Evolutionary conservation across 352 stramenopile genomes (phyloP), one percentile per base, ranked within the genome.

Genomic region (Pythium rishiriense): DNA sequence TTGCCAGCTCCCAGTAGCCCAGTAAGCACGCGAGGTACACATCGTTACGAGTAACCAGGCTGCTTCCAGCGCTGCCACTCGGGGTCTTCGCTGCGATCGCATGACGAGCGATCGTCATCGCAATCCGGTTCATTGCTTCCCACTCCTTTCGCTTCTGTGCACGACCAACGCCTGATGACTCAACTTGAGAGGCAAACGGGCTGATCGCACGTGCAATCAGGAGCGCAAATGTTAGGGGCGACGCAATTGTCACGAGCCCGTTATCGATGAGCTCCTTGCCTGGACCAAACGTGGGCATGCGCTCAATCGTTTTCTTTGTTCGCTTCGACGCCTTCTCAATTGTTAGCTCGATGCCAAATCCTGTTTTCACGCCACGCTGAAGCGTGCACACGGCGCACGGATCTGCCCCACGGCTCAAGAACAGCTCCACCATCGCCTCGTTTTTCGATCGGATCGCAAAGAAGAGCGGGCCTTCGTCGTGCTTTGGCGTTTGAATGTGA

Each of bases 371-470:
- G 24, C 48, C 41, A 35, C 63, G 66, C 21, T 82, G 73, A 7
- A 88, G 43, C 9, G 76, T 79, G 46, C 78, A 85, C 3, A 85
- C 28, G 10, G 76, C 75, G 25, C 61, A 70, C 1, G 75, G 54
- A 46, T 81, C 66, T 29, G 79, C 78, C 9, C 74, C 74, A 26
- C 62, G 72, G 19, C 64, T 49, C 33, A 90, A 58, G 49, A 90
- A 59, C 3, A 87, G 64, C 7, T 81, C 62, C 3, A 90, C 77
- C 65, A 87, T 79, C 21, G 57, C 46, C 50, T 65, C 69, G 41
- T 58, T 84, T 35, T 64, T 83, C 0, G 78, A 85, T 29, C 81
- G 78, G 17, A 90, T 79, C 3, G 81, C 81, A 43, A 88, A 90
- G 46, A 76, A 88, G 7, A 90, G 56, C 17, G 78, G 78, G 1